Percentiles rank a stretch among this genome's conserved stretches.
phyloP scores from a whole-genome alignment of 108 stramenopile genomes.

The Licmophora abbreviata region DNA sequence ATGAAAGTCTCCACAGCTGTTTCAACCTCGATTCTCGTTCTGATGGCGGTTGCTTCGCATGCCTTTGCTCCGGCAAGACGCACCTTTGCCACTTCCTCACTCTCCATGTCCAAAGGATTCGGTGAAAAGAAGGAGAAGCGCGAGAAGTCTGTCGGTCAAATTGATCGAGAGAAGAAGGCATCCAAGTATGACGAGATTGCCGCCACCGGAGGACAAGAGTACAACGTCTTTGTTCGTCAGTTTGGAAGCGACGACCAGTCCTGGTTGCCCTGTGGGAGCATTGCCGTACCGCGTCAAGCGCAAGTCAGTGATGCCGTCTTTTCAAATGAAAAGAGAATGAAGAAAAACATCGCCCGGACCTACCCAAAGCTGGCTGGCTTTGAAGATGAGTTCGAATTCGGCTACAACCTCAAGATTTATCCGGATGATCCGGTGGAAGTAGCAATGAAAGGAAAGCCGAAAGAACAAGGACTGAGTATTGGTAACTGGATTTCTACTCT shows the following conservation, averaged over 20 bases:
- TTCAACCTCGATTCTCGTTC: no score
- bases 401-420: slow-evolving; percentile 81
- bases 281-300: slow-evolving; percentile 72
- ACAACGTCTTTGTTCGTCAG: slow-evolving; percentile 72
- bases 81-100: background rate
- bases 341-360: slow-evolving; percentile 50
- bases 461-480: slow-evolving; percentile 39
- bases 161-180: slow-evolving; percentile 52
- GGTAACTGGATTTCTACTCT: slow-evolving; percentile 81
- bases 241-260: slow-evolving; percentile 71
- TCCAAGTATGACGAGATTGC: slow-evolving; percentile 78
- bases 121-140: slow-evolving; percentile 32
- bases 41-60: no score
- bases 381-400: slow-evolving; percentile 79
- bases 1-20: no score
- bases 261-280: slow-evolving; percentile 74
- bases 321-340: slow-evolving; percentile 60
- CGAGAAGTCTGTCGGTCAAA: slow-evolving; percentile 55
- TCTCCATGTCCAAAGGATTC: slow-evolving; percentile 54
- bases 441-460: slow-evolving; percentile 38
- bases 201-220: slow-evolving; percentile 76
- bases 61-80: no score
- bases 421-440: slow-evolving; percentile 84
- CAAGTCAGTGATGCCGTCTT: slow-evolving; percentile 81
- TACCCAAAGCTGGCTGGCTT: slow-evolving; percentile 63